A percentile compares a stretch with the other conserved stretches of the same genome.
These are phyloP conservation scores for Solanum arcanum DNA, from an alignment of 257 asterid species.

Conservation along the genomic window DNA sequence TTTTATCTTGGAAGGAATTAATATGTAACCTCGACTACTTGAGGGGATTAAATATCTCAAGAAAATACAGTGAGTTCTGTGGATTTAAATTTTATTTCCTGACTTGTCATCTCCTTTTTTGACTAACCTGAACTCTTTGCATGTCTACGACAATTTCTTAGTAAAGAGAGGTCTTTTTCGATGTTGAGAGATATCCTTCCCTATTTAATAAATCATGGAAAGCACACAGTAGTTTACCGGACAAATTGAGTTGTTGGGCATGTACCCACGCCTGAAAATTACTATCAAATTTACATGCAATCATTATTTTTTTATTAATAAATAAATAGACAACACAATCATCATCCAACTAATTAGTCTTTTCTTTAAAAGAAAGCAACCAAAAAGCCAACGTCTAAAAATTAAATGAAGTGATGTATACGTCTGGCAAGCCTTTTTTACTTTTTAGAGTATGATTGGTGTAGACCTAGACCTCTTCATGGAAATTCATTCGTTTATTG, in stretches of 20 bases:
- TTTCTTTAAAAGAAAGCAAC: background rate
- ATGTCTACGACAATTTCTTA: background rate
- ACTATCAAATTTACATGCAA: background rate
- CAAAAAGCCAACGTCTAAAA: background rate
- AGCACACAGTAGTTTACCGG: background rate
- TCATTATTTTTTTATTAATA: background rate
- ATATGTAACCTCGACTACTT: too few relatives aligned
- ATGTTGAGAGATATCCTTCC: background rate
- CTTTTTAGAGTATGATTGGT: background rate
- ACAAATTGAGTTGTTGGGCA: background rate
- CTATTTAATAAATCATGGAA: background rate
- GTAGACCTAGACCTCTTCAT: background rate
- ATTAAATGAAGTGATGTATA: background rate
- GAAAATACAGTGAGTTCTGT: too few relatives aligned
- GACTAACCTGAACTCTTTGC: background rate
- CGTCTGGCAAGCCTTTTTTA: background rate
- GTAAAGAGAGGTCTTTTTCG: background rate
- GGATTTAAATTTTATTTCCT: too few relatives aligned
- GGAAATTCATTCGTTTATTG: background rate
- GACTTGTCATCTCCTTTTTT: too few relatives aligned
- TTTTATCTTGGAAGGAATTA: too few relatives aligned
- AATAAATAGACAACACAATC: background rate
- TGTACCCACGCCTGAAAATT: background rate
- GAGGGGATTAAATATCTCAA: too few relatives aligned
- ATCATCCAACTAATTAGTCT: background rate